These are phyloP conservation scores for Malus hybrid DNA, from an alignment of 331 rosid species.

Conservation along the genomic window DNA sequence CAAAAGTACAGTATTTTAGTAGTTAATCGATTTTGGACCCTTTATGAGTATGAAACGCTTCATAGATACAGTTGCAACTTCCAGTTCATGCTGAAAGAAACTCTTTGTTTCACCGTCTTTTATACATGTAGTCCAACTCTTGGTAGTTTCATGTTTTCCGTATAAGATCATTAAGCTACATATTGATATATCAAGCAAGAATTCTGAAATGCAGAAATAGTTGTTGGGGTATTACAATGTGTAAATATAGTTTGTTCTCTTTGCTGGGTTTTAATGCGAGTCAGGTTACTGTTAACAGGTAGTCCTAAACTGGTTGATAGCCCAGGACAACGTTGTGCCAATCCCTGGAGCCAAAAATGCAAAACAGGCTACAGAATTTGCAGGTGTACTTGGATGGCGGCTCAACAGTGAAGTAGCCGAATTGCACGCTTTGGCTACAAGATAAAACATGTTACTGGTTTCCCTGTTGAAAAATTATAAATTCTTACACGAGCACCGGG, in stretches of 20 bases:
- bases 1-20: not conserved
- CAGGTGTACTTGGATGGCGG: constrained; percentile 79
- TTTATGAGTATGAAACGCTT: not conserved
- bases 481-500: not conserved
- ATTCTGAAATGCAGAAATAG: too few relatives aligned
- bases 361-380: constrained; percentile 69
- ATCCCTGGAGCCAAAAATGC: constrained; percentile 85
- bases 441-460: constrained; percentile 55
- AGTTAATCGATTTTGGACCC: not conserved
- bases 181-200: too few relatives aligned
- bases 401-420: constrained; percentile 43
- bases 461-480: constrained; percentile 70
- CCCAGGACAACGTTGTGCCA: constrained; percentile 80
- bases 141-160: not conserved
- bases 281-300: constrained; percentile 35
- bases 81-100: not conserved
- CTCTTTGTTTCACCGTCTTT: not conserved
- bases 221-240: too few relatives aligned
- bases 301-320: constrained; percentile 67
- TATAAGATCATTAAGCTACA: not conserved
- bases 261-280: not conserved
- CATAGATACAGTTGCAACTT: not conserved
- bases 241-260: not conserved
- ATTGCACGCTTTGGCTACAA: constrained; percentile 61
- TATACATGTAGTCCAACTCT: not conserved